These are phyloP conservation scores for Gardenia jasminoides DNA, from an alignment of 257 asterid genomes.

Conservation along the genomic window DNA sequence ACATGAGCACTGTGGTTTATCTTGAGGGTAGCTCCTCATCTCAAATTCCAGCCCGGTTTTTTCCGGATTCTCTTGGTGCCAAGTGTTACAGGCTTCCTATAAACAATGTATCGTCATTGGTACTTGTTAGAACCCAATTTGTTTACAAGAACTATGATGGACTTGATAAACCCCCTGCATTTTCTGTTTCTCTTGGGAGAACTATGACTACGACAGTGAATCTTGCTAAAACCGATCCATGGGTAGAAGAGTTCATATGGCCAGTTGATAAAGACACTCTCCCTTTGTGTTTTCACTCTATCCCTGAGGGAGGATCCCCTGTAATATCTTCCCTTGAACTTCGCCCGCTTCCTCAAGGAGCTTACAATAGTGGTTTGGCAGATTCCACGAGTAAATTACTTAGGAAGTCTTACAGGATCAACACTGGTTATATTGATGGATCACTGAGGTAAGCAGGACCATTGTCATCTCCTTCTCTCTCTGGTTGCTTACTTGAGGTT, in stretches of 20 bases:
- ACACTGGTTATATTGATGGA: constrained; percentile 80
- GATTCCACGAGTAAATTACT: constrained; percentile 46
- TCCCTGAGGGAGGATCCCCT: constrained; percentile 70
- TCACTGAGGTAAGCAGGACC: constrained; percentile 48
- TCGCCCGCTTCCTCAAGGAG: constrained; percentile 73
- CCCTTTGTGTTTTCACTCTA: constrained; percentile 68
- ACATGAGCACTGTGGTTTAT: constrained; percentile 44
- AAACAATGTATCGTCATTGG: constrained; percentile 43
- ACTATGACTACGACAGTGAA: constrained; percentile 61
- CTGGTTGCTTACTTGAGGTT: neutral
- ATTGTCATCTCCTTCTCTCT: neutral
- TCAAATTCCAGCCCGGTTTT: constrained; percentile 51
- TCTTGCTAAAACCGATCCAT: constrained; percentile 68
- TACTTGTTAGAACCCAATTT: constrained; percentile 66
- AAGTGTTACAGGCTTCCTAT: constrained; percentile 74
- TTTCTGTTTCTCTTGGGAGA: constrained; percentile 85
- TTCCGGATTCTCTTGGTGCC: constrained; percentile 57
- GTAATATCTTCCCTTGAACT: constrained; percentile 74
- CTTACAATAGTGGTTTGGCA: constrained; percentile 50
- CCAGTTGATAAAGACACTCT: constrained; percentile 48
- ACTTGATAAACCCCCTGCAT: constrained; percentile 65
- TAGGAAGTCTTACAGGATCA: constrained; percentile 66
- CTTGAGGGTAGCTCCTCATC: constrained; percentile 47
- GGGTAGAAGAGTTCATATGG: constrained; percentile 79
- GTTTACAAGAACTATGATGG: constrained; percentile 89